Percentiles rank a stretch among this genome's conserved stretches.
These are phyloP conservation scores for Metarhizium anisopliae DNA, from an alignment of 2,329 filamentous ascomycete genomes.

Conservation along the genomic window DNA sequence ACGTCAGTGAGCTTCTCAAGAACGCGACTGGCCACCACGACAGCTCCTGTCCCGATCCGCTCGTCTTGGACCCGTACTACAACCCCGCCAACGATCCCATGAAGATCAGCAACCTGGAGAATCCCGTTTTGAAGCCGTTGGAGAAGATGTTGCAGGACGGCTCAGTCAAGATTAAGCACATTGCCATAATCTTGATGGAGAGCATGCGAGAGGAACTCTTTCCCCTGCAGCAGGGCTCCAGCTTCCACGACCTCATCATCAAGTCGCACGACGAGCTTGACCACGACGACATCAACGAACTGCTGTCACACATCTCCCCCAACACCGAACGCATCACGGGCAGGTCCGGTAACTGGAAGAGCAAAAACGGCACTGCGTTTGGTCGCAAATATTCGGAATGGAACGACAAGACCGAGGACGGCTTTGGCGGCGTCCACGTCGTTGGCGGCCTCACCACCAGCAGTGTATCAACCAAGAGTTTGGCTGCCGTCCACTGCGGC, in stretches of 20 bases:
- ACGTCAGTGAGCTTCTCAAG: not conserved
- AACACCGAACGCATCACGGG: slow-evolving; percentile 16
- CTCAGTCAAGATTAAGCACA: slow-evolving; percentile 29
- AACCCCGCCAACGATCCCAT: slow-evolving; percentile 27
- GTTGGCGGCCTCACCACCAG: slow-evolving; percentile 30
- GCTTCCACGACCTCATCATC: slow-evolving; percentile 24
- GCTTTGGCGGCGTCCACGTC: slow-evolving; percentile 29
- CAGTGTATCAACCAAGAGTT: slow-evolving; percentile 34
- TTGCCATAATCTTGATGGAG: slow-evolving; percentile 32
- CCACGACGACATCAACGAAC: slow-evolving; percentile 11
- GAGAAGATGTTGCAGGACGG: slow-evolving; percentile 16
- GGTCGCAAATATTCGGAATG: slow-evolving; percentile 3
- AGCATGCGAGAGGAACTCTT: slow-evolving; percentile 37
- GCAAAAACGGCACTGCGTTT: slow-evolving; percentile 7
- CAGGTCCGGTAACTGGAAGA: slow-evolving; percentile 9
- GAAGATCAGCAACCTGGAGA: slow-evolving; percentile 29
- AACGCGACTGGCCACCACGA: not conserved
- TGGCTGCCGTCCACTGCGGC: slow-evolving; percentile 31
- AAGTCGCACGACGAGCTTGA: slow-evolving; percentile 23
- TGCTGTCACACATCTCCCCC: slow-evolving; percentile 14
- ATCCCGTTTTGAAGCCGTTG: slow-evolving; percentile 20
- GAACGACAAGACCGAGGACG: slow-evolving; percentile 9
- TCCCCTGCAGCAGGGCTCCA: slow-evolving; percentile 28
- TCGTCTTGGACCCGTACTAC: slow-evolving; percentile 16
- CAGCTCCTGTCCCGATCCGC: slow-evolving; percentile 3